Base-by-base conservation (phyloP, 768 basidiomycete genomes). In the Nidula microcarpa region DNA sequence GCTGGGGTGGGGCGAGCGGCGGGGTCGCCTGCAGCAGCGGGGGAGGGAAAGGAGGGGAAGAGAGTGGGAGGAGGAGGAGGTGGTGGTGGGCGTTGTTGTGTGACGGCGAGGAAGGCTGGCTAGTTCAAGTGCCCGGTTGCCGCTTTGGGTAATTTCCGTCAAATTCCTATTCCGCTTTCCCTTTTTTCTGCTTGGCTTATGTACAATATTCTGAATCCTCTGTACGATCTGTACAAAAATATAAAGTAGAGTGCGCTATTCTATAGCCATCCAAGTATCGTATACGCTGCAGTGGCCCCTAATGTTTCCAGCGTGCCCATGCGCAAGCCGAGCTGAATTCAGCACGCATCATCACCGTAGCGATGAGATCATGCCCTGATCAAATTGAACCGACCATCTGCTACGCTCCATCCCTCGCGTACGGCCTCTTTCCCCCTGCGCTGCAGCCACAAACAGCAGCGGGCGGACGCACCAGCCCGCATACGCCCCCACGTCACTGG, bases 1-100 rank as follows among this genome's bases (percentile, higher is more conserved):
- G 55, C 45, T 34, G 47, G 16, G 32, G 52, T 45, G 45, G 47
- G 50, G 47, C 35, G 50, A 45, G 43, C 46, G 56, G 45, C 56
- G 46, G 45, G 53, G 50, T 51, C 47, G 51, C 53, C 50, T 54
- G 44, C 44, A 55, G 44, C 50, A 54, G 54, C 46, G 58, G 53
- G 55, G 39, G 51, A 47, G 17, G 46, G 45, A 48, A 33, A 51
- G 36, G 50, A 50, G 55, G 55, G 53, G 45, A 54, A 44, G 48
- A 17, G 16, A 36, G 43, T 39, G 13, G 33, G 50, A 30, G 36
- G 49, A 45, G 45, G 52, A 53, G 36, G 33, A 39, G 37, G 51
- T 36, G 33, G 53, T 23, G 37, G 23, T 17, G 47, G 47, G 52
- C 16, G 11, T n/a, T 11, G 55, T 43, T 45, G 46, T 14, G 18